phyloP scores from a whole-genome alignment of 306 rosid genomes.

The Corylus americana region DNA sequence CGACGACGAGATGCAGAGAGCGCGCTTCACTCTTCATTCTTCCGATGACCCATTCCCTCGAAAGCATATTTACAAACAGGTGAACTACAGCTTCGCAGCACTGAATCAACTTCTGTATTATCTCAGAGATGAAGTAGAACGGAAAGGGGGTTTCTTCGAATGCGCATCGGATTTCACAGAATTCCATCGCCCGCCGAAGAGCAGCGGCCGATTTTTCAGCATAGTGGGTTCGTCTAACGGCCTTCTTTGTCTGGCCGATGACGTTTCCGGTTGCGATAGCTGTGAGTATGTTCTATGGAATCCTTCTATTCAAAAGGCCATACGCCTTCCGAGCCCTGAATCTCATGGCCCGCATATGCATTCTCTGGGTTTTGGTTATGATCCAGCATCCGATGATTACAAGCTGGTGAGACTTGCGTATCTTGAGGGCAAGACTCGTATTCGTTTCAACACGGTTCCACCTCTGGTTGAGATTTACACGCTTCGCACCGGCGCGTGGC shows the following conservation, averaged over 20 bases:
- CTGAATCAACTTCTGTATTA: not conserved
- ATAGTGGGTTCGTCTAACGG: not conserved
- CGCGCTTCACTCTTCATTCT: conserved; percentile 1
- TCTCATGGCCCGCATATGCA: not conserved
- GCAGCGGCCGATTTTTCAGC: not conserved
- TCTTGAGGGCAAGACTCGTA: not conserved
- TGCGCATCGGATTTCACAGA: not conserved
- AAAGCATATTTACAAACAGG: not conserved
- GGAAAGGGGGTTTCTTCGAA: not conserved
- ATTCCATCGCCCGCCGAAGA: not conserved
- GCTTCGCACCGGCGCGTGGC: not conserved
- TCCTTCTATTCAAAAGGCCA: not conserved
- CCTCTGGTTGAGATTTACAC: not conserved
- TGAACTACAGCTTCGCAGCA: not conserved
- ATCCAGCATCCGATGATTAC: not conserved
- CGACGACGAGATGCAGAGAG: not conserved
- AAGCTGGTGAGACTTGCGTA: not conserved
- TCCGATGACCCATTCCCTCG: conserved; percentile 1
- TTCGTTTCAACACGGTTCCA: not conserved
- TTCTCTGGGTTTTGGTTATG: not conserved
- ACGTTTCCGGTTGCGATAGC: not conserved
- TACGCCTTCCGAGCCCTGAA: not conserved
- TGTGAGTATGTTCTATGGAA: not conserved
- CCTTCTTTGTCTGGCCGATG: not conserved
- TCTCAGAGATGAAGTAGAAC: not conserved